These are phyloP conservation scores for Thalassiosira profunda DNA, from an alignment of 108 stramenopile species.

Conservation along the genomic window DNA sequence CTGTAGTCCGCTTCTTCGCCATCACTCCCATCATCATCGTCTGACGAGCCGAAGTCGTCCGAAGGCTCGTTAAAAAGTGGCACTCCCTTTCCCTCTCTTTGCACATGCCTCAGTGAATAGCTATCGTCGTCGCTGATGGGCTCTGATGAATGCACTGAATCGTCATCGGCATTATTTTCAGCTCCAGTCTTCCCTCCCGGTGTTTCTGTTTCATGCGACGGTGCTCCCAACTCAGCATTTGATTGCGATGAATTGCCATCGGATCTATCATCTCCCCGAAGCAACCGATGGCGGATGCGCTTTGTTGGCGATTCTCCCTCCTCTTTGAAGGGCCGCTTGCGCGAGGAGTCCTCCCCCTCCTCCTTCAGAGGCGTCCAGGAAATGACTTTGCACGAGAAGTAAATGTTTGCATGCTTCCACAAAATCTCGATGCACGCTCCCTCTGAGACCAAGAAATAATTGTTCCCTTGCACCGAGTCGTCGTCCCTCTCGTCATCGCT, in stretches of 20 bases:
- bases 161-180: too few species aligned
- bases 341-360: not conserved
- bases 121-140: too few species aligned
- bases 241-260: slow-evolving; percentile 5
- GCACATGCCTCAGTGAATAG: not conserved
- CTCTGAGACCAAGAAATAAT: slow-evolving; percentile 15
- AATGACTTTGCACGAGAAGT: slow-evolving; percentile 27
- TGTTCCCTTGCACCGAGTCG: not conserved
- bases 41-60: not conserved
- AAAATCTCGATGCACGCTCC: slow-evolving; percentile 31
- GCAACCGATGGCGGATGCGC: not conserved
- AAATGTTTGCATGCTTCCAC: slow-evolving; percentile 23
- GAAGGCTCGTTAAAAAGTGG: slow-evolving; percentile 25
- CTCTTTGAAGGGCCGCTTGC: not conserved
- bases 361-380: slow-evolving; percentile 31
- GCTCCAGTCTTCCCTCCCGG: too few species aligned
- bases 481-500: slow-evolving; percentile 5
- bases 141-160: too few species aligned
- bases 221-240: not conserved
- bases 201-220: too few species aligned
- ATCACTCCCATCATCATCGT: slow-evolving; percentile 1
- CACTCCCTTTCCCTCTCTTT: slow-evolving; percentile 9
- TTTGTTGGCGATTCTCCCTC: not conserved
- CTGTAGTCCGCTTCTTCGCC: not conserved
- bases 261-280: not conserved